A percentile compares a stretch with the other conserved stretches of the same genome.
Evolutionary conservation across 768 basidiomycete species (phyloP).

Genomic region (Tylopilus rubrobrunneus): DNA sequence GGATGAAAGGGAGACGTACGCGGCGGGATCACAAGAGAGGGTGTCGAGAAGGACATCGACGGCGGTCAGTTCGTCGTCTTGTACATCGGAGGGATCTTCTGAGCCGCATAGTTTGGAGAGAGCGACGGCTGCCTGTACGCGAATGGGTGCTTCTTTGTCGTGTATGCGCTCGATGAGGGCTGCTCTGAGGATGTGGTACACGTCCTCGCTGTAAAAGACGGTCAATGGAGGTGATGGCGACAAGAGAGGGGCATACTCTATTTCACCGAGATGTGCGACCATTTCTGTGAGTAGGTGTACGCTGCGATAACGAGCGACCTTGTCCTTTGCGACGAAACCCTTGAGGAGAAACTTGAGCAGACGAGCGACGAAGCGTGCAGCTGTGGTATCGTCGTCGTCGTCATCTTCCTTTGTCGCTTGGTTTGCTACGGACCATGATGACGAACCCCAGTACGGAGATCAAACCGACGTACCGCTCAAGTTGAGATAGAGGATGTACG

Average conservation of each 20-base stretch:
- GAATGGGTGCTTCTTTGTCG: slow-evolving; percentile 76
- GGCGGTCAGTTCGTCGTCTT: slow-evolving; percentile 43
- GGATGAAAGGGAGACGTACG: slow-evolving; percentile 45
- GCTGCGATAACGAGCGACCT: slow-evolving; percentile 76
- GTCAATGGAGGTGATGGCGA: neutral
- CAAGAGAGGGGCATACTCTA: slow-evolving; percentile 60
- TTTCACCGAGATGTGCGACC: slow-evolving; percentile 74
- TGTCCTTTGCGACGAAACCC: slow-evolving; percentile 85
- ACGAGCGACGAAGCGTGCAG: slow-evolving; percentile 63
- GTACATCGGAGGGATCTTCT: slow-evolving; percentile 59
- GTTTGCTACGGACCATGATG: no score
- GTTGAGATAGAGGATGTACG: slow-evolving; percentile 61
- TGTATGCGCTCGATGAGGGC: slow-evolving; percentile 66
- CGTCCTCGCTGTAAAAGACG: slow-evolving; percentile 57
- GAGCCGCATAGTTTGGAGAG: slow-evolving; percentile 72
- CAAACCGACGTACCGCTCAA: slow-evolving; percentile 57
- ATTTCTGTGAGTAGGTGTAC: slow-evolving; percentile 75
- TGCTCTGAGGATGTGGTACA: slow-evolving; percentile 58
- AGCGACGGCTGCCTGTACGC: slow-evolving; percentile 76
- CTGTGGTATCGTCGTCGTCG: slow-evolving; percentile 63
- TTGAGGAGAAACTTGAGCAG: slow-evolving; percentile 69
- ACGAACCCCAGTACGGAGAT: neutral
- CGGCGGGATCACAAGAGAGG: slow-evolving; percentile 66
- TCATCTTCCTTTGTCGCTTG: no score
- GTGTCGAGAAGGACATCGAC: slow-evolving; percentile 63